Percentiles rank a stretch among this genome's conserved stretches.
Evolutionary conservation across 2,329 filamentous ascomycete species (phyloP).

Genomic region (Diaporthe capsici): DNA sequence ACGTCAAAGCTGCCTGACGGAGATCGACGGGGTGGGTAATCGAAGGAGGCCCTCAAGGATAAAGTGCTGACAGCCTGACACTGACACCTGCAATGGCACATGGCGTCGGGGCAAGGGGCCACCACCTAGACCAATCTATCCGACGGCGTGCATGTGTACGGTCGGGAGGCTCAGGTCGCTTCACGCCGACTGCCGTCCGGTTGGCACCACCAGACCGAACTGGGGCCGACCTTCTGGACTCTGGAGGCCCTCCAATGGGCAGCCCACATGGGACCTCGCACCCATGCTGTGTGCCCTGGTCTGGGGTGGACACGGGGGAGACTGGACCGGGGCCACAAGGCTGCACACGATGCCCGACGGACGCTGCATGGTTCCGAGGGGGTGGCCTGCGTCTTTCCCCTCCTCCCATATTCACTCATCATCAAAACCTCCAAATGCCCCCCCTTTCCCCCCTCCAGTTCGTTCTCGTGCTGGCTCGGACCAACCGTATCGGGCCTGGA

Average conservation of each 20-base stretch:
- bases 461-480: conserved; percentile 18
- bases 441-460: neutral
- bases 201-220: conserved; percentile 26
- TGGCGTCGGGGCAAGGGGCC: neutral
- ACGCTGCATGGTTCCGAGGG: conserved; percentile 28
- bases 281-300: conserved; percentile 7
- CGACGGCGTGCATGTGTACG: neutral
- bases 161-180: conserved; percentile 31
- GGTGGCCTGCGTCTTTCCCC: neutral
- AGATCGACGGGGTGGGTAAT: neutral
- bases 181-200: conserved; percentile 34
- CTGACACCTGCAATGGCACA: conserved; percentile 40
- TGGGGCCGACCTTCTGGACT: conserved; percentile 7
- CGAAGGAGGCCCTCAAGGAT: neutral
- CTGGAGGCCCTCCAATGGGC: conserved; percentile 10
- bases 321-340: conserved; percentile 23
- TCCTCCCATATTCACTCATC: neutral
- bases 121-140: conserved; percentile 12
- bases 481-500: conserved; percentile 12
- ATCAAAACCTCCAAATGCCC: neutral
- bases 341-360: conserved; percentile 27
- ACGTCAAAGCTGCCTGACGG: conserved; percentile 26
- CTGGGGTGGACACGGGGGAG: conserved; percentile 14
- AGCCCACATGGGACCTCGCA: neutral
- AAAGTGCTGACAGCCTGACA: conserved; percentile 31